Conservation (phyloP, 208 protist species). For the Crithidia bombi region DNA sequence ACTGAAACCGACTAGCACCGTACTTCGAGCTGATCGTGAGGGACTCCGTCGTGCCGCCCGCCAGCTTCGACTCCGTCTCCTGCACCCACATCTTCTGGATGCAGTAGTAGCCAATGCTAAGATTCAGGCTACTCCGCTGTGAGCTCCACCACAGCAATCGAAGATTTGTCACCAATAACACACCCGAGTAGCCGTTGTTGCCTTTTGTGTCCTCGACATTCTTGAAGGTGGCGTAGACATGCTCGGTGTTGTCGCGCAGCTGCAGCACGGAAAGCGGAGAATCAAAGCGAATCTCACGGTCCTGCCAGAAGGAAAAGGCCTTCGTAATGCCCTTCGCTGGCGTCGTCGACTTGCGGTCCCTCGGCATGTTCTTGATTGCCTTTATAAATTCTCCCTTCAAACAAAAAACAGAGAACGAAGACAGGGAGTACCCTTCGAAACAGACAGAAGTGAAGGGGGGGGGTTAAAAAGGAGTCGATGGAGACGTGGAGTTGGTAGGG, state of each 20-base stretch:
- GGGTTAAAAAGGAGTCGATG: not conserved
- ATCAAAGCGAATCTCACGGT: conserved; percentile 97
- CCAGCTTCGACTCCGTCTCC: conserved; percentile 75
- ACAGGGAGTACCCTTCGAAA: not conserved
- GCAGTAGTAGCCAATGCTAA: conserved; percentile 94
- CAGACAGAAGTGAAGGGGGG: not conserved
- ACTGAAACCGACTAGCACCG: conserved; percentile 89
- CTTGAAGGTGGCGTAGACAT: conserved; percentile 76
- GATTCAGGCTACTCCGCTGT: conserved; percentile 61
- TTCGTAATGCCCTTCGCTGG: conserved; percentile 43
- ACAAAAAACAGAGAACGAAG: not conserved
- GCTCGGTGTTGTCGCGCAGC: conserved; percentile 78
- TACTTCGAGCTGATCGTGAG: conserved; percentile 91
- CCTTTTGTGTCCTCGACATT: conserved; percentile 96
- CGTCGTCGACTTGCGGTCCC: conserved; percentile 13
- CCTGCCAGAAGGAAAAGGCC: conserved; percentile 90
- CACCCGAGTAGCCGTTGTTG: conserved; percentile 92
- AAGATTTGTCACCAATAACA: conserved; percentile 95
- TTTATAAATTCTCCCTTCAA: not conserved
- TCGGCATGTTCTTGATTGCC: conserved; percentile 7
- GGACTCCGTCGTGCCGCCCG: conserved; percentile 77
- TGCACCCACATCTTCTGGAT: conserved; percentile 90
- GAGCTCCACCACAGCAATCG: conserved; percentile 92
- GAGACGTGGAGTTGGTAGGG: too few species aligned
- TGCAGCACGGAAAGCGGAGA: conserved; percentile 41